Evolutionary conservation across 2,329 filamentous ascomycete genomes (phyloP), one percentile per base, ranked within the genome.

Genomic region (Botryotinia convoluta): DNA sequence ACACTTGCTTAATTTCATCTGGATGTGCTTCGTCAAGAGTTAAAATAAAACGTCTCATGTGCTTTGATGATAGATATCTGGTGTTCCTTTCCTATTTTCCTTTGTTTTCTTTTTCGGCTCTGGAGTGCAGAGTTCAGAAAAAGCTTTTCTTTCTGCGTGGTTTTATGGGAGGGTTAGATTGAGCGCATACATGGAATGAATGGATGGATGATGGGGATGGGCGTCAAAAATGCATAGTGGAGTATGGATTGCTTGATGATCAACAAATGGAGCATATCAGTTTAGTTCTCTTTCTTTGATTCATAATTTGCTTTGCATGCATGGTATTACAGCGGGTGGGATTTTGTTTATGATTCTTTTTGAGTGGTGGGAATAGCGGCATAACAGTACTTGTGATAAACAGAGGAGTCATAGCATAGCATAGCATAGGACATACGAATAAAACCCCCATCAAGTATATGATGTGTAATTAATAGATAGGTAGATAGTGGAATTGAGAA

Each of bases 141-240:
- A 18, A 35, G 3, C 3, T 32, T 54, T 44, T 32, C 18, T 26
- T 57, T 57, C 29, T 57, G 48, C 65, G n/a, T 51, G n/a, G 18
- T 57, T 68, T 68, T 69, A 59, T 57, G 37, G 18, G 10, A 18
- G 37, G n/a, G 3, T 20, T 69, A 42, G n/a, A 69, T 69, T 35
- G 10, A 57, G n/a, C 4, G 48, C 65, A 57, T 69, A 54, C 42
- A 64, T 54, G 45, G 26, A 26, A 54, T 67, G 45, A 45, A 20
- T 67, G 64, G 26, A 54, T 67, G 45, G 26, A 20, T 67, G 32
- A 45, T 62, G 20, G 32, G 45, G 10, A 69, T 57, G 35, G 65
- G 65, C 65, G 48, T 69, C n/a, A 69, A 57, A 67, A 69, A 69
- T 69, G 65, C 48, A 69, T 69, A n/a, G 48, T 69, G 65, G 48